Evolutionary conservation across 768 basidiomycete genomes (phyloP), one percentile per base, ranked within the genome.

Genomic region (Suillus subalutaceus): DNA sequence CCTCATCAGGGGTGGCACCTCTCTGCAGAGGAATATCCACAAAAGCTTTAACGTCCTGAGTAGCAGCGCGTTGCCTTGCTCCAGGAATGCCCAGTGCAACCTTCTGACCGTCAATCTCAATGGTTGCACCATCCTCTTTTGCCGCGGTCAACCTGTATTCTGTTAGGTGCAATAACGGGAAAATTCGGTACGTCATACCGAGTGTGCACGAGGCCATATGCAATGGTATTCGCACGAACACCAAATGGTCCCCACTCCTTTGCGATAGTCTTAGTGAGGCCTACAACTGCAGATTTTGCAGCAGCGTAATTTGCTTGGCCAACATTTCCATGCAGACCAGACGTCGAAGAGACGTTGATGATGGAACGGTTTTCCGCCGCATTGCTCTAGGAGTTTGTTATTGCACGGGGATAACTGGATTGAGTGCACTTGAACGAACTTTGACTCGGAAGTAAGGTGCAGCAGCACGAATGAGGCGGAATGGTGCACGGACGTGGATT

Each of bases 241-340:
- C 89, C 89, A 77, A 90, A 93, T 4, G 82, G 77, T 38, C 93
- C 93, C 93, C 93, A 95, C 74, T 95, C 93, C 75, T 94, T 95
- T 58, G 89, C 88, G 69, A 92, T 88, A 48, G 93, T 94, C 82
- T 94, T 94, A 46, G 92, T 91, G 62, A 94, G 79, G 16, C 93
- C 93, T 65, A 90, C 71, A 48, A 94, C 87, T 9, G 90, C 93
- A 15, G 91, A 80, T 72, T 93, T 94, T 67, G 90, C 92, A 1
- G 91, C 85, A 30, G 92, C 87, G 71, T 92, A 93, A 79, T 94
- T 94, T 18, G 83, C 88, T 76, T 94, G 93, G 5, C 93, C 94
- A 62, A 94, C 90, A 75, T 92, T 94, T 23, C 93, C 93, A 75
- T 94, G 93, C 37, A 94, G 83, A 58, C 93, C 93, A n/a, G 87